Evolutionary conservation across 768 basidiomycete genomes (phyloP).

Genomic region (Mrakia gelida): DNA sequence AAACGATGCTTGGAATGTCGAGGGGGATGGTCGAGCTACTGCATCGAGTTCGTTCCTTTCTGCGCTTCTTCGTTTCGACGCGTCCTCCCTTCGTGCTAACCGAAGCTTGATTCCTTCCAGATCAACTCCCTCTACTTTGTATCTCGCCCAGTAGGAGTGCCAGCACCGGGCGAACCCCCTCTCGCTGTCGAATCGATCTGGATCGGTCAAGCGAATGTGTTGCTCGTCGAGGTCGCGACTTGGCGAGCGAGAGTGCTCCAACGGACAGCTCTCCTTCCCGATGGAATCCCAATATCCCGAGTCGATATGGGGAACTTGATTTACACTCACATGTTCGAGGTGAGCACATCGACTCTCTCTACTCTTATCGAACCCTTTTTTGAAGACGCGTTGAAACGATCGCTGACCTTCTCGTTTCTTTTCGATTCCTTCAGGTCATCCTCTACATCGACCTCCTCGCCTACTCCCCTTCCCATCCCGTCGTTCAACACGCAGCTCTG

Average conservation of each 20-base stretch:
- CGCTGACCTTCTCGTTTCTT: background rate
- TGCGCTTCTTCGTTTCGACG: background rate
- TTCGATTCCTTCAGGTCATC: background rate
- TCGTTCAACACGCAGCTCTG: background rate
- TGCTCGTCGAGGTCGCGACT: background rate
- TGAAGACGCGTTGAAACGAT: background rate
- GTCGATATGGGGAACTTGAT: background rate
- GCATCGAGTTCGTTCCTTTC: background rate
- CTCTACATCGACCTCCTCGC: background rate
- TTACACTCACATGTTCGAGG: background rate
- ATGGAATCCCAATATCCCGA: background rate
- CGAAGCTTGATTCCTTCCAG: background rate
- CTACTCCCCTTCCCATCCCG: background rate
- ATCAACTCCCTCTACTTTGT: background rate
- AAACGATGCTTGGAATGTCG: background rate
- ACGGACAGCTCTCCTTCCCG: background rate
- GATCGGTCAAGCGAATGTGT: background rate
- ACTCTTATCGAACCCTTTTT: no score
- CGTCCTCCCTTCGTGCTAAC: background rate
- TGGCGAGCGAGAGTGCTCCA: background rate
- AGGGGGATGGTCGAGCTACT: background rate
- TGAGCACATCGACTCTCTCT: background rate
- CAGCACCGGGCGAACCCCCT: background rate
- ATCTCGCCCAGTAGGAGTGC: background rate
- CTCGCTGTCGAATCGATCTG: background rate